Conservation (phyloP, 169 alveolate genomes). For the Theileria parva region DNA sequence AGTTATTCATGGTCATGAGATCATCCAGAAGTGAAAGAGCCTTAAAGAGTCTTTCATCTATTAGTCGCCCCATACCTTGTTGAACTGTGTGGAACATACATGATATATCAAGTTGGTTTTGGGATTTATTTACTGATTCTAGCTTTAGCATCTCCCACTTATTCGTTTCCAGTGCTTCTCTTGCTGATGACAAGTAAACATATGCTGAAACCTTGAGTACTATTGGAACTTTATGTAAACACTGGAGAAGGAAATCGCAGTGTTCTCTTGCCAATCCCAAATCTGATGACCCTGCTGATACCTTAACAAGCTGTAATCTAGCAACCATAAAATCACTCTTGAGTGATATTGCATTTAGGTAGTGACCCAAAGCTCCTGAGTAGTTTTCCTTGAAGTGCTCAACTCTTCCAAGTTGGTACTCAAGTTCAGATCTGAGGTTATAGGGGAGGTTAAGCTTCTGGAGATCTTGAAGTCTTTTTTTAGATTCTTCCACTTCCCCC, state of each 20-base stretch:
- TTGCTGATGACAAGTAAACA: constrained; percentile 50
- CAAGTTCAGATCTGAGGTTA: constrained; percentile 29
- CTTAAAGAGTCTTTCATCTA: constrained; percentile 56
- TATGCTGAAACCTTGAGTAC: constrained; percentile 26
- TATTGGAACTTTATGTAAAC: constrained; percentile 29
- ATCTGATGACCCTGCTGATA: constrained; percentile 31
- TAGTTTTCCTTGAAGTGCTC: constrained; percentile 34
- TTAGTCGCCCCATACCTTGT: constrained; percentile 41
- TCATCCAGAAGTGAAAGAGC: constrained; percentile 57
- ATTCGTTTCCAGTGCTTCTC: constrained; percentile 45
- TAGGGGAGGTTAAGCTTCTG: not conserved
- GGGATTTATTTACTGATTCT: constrained; percentile 21
- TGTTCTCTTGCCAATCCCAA: constrained; percentile 58
- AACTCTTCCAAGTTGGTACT: constrained; percentile 54
- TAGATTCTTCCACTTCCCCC: constrained; percentile 37
- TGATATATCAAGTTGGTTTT: constrained; percentile 43
- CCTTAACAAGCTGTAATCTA: constrained; percentile 49
- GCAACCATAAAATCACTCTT: constrained; percentile 51
- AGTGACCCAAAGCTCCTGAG: constrained; percentile 15
- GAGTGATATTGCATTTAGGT: constrained; percentile 24
- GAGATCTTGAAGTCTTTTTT: constrained; percentile 26
- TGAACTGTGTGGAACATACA: constrained; percentile 34
- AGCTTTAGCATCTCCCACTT: constrained; percentile 32
- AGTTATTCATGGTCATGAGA: not conserved
- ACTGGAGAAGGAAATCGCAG: constrained; percentile 38